phyloP scores from a whole-genome alignment of 371 early-diverging fungal genomes.

The Mortierella sp. region DNA sequence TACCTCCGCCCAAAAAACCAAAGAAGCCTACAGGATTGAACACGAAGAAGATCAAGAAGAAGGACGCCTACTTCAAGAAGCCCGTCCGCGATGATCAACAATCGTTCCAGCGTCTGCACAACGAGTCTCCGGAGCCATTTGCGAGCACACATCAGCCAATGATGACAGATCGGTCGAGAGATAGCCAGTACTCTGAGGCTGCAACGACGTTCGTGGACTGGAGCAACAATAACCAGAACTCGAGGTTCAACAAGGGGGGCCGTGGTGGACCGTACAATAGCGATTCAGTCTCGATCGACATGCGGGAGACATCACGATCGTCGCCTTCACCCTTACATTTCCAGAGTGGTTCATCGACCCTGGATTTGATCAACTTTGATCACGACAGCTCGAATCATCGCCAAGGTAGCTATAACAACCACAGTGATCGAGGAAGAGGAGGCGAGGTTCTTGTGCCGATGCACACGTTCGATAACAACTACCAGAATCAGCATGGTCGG shows the following conservation, averaged over 20 bases:
- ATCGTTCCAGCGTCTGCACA: slow-evolving; percentile 36
- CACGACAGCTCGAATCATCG: not conserved
- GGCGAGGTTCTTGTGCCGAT: slow-evolving; percentile 51
- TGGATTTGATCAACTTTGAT: slow-evolving; percentile 24
- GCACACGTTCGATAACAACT: slow-evolving; percentile 28
- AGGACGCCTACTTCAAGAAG: slow-evolving; percentile 38
- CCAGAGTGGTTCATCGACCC: slow-evolving; percentile 2
- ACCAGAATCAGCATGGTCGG: slow-evolving; percentile 7
- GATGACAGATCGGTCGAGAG: slow-evolving; percentile 27
- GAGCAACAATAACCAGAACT: slow-evolving; percentile 8
- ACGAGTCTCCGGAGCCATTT: slow-evolving; percentile 28
- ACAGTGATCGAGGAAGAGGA: slow-evolving; percentile 18
- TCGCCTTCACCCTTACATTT: not conserved
- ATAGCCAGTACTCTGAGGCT: slow-evolving; percentile 37
- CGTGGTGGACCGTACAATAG: slow-evolving; percentile 5
- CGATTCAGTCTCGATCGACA: slow-evolving; percentile 27
- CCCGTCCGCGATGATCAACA: slow-evolving; percentile 17
- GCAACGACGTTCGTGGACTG: slow-evolving; percentile 42
- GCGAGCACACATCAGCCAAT: not conserved
- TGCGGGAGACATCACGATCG: slow-evolving; percentile 13
- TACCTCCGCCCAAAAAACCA: slow-evolving; percentile 23
- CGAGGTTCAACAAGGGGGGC: not conserved
- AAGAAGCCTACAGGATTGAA: slow-evolving; percentile 13
- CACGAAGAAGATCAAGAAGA: slow-evolving; percentile 31
- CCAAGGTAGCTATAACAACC: slow-evolving; percentile 1